Base-by-base conservation (phyloP, 2,329 filamentous ascomycete species). In the Cercospora berteroae region DNA sequence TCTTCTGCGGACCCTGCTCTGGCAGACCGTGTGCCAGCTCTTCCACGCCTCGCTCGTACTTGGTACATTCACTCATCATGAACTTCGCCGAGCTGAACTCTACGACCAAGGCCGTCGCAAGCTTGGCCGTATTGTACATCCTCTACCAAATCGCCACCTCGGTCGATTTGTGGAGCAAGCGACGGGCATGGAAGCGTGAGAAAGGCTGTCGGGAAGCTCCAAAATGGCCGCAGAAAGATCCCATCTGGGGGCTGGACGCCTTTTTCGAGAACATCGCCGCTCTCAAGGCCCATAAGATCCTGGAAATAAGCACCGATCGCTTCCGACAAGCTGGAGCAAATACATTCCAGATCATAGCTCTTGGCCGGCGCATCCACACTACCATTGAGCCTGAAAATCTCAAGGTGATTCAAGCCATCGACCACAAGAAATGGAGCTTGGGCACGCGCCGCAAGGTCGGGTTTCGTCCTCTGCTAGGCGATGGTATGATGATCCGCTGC, bases 231-330 rank as follows among this genome's bases (percentile, higher is more conserved):
- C 83, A 87, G 76, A 65, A 81, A 64, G 87, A 88, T 70, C 84
- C 82, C 0, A 72, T 89, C 64, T 77, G 88, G 3, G 87, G 86
- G 2, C 71, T 84, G 27, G 84, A 87, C 73, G 74, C 83, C 44
- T 79, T 87, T 66, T 70, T 77, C 42, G 70, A 77, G 27, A 81
- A 81, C 66, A 64, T 81, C 20, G 74, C 75, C 12, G 79, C 81
- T 4, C 67, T 79, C 63, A 80, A 79, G 18, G 70, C 73, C 7
- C 73, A 80, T 66, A 75, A 60, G 1, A 69, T 84, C 9, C 74
- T 83, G 13, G 73, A 80, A 23, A 67, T 75, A 23, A 75, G 75
- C 50, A 63, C 74, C 12, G 31, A 75, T 0, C 74, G 81, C 5
- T 83, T 78, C 56, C 65, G 72, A 31, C 72, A 75, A 33, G 67